These are phyloP conservation scores for Wolfiporia cocos DNA, from an alignment of 1,284 basidiomycete species.

Conservation along the genomic window DNA sequence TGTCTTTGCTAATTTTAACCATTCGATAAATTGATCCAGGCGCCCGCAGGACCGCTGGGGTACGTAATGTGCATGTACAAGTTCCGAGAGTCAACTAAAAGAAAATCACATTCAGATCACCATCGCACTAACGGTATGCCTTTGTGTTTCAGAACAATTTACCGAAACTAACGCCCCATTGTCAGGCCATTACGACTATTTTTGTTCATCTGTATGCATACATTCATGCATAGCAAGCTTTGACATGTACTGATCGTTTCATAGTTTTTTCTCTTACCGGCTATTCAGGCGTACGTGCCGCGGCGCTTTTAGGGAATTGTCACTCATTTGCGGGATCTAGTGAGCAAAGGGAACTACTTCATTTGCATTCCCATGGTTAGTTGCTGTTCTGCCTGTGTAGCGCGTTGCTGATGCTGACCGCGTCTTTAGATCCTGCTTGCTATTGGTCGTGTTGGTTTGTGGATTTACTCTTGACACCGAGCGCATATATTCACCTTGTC, in stretches of 20 bases:
- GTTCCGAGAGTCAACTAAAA: too few species aligned
- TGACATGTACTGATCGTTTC: too few species aligned
- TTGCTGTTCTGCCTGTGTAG: not conserved
- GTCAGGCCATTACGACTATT: constrained; percentile 18
- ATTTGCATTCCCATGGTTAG: constrained; percentile 16
- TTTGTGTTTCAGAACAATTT: not conserved
- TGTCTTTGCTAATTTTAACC: not conserved
- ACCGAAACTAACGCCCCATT: not conserved
- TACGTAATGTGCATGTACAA: constrained; percentile 3
- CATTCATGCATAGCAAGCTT: too few species aligned
- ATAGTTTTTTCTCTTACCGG: constrained; percentile 18
- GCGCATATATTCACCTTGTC: too few species aligned
- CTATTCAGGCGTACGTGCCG: constrained; percentile 15
- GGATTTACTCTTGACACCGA: too few species aligned
- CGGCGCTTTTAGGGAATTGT: not conserved
- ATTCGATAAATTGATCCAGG: not conserved
- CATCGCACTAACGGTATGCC: constrained; percentile 16
- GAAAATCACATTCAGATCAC: constrained; percentile 9
- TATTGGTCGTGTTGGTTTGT: constrained; percentile 4
- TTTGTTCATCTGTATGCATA: constrained; percentile 16
- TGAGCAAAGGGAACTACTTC: constrained; percentile 22
- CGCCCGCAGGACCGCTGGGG: constrained; percentile 13
- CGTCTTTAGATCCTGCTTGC: constrained; percentile 10
- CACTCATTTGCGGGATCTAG: constrained; percentile 6
- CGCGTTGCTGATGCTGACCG: too few species aligned